phyloP scores from a whole-genome alignment of 306 rosid genomes.

The Datisca glomerata region DNA sequence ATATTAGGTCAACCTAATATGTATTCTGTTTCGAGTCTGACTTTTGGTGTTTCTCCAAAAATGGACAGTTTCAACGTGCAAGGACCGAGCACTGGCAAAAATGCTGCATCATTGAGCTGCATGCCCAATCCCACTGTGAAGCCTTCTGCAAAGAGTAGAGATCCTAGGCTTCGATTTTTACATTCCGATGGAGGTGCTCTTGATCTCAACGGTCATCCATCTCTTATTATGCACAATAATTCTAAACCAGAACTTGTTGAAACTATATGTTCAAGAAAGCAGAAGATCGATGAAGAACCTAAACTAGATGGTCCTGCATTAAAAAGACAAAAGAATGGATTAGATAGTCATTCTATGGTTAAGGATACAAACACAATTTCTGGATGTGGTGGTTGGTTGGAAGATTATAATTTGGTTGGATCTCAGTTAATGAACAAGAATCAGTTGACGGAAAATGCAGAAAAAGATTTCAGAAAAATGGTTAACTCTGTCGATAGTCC shows the following conservation, averaged over 20 bases:
- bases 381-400: slow-evolving; percentile 73
- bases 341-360: slow-evolving; percentile 24
- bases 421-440: slow-evolving; percentile 38
- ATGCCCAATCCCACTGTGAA: slow-evolving; percentile 30
- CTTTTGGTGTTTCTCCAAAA: slow-evolving; percentile 19
- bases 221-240: slow-evolving; percentile 20
- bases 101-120: slow-evolving; percentile 22
- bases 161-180: slow-evolving; percentile 78
- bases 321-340: slow-evolving; percentile 52
- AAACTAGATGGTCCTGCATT: slow-evolving; percentile 35
- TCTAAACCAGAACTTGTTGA: slow-evolving; percentile 45
- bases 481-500: slow-evolving; percentile 18
- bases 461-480: slow-evolving; percentile 29
- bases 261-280: slow-evolving; percentile 44
- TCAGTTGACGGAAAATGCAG: slow-evolving; percentile 28
- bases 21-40: neutral
- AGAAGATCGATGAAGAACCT: slow-evolving; percentile 47
- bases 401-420: slow-evolving; percentile 27
- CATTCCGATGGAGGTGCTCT: slow-evolving; percentile 40
- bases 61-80: slow-evolving; percentile 25
- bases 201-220: slow-evolving; percentile 40
- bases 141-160: slow-evolving; percentile 65
- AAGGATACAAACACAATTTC: slow-evolving; percentile 25
- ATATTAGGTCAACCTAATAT: slow-evolving; percentile 26
- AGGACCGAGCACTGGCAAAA: slow-evolving; percentile 25